Percentiles rank a stretch among this genome's conserved stretches.
Evolutionary conservation across 2,329 filamentous ascomycete genomes (phyloP).

Genomic region (Dactylonectria estremocensis): DNA sequence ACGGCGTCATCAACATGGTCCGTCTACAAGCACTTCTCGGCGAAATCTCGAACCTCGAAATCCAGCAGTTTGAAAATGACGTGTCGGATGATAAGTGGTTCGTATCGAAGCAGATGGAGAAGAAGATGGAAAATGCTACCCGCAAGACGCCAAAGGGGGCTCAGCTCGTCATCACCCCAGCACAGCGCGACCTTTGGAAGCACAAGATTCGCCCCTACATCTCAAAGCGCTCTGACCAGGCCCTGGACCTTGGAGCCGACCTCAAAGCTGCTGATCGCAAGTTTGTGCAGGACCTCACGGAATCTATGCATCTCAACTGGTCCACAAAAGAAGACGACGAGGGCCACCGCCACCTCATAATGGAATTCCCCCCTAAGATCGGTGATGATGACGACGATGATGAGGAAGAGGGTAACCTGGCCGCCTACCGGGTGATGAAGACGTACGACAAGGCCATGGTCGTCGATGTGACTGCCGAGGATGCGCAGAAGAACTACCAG

Average conservation of each 20-base stretch:
- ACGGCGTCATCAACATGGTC: conserved; percentile 90
- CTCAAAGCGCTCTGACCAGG: conserved; percentile 73
- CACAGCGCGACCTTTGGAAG: conserved; percentile 87
- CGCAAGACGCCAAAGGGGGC: conserved; percentile 68
- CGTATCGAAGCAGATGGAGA: conserved; percentile 84
- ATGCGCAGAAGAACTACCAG: conserved; percentile 84
- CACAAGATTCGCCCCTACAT: conserved; percentile 87
- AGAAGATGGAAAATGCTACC: conserved; percentile 68
- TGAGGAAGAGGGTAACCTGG: conserved; percentile 86
- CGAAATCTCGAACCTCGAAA: conserved; percentile 90
- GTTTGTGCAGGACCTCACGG: conserved; percentile 90
- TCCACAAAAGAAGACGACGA: conserved; percentile 71
- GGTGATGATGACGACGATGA: conserved; percentile 61
- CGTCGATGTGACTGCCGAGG: conserved; percentile 83
- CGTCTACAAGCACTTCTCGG: conserved; percentile 84
- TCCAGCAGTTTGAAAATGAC: conserved; percentile 93
- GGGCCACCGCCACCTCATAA: conserved; percentile 66
- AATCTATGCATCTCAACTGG: conserved; percentile 71
- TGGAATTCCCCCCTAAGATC: conserved; percentile 64
- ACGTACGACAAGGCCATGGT: conserved; percentile 93
- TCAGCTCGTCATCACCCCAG: conserved; percentile 81
- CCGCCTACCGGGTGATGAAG: conserved; percentile 87
- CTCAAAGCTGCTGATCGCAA: conserved; percentile 90
- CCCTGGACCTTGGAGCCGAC: conserved; percentile 80
- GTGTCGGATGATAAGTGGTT: conserved; percentile 93